Evolutionary conservation across 352 stramenopile genomes (phyloP).

Genomic region (Phytophthora cryptogea): DNA sequence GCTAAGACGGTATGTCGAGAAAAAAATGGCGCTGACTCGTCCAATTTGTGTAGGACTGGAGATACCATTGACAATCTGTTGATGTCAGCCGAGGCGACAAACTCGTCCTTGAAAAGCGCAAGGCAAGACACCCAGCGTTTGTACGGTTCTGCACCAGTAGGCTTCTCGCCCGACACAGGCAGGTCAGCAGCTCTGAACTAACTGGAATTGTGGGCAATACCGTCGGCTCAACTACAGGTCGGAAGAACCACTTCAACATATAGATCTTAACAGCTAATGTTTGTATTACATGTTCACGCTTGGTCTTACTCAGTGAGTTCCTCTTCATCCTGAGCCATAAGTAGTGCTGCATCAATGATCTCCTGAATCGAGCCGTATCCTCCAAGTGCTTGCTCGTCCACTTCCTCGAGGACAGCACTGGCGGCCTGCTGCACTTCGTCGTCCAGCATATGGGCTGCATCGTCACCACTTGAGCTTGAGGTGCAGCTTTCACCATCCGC

Average conservation of each 20-base stretch:
- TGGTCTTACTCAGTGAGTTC: slow-evolving; percentile 37
- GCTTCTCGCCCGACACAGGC: not conserved
- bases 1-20: not conserved
- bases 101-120: slow-evolving; percentile 23
- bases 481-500: slow-evolving; percentile 24
- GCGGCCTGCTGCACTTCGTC: slow-evolving; percentile 17
- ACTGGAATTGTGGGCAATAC: not conserved
- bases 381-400: slow-evolving; percentile 33
- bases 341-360: slow-evolving; percentile 62
- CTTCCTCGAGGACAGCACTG: slow-evolving; percentile 4
- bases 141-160: slow-evolving; percentile 5
- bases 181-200: not conserved
- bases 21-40: not conserved
- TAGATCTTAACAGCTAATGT: slow-evolving; percentile 14
- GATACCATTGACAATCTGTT: slow-evolving; percentile 65
- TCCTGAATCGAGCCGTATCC: slow-evolving; percentile 45
- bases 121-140: slow-evolving; percentile 17
- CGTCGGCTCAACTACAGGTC: not conserved
- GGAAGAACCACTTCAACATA: slow-evolving; percentile 11
- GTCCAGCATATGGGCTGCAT: slow-evolving; percentile 6
- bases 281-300: slow-evolving; percentile 23
- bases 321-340: slow-evolving; percentile 69
- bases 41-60: slow-evolving; percentile 15
- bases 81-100: slow-evolving; percentile 23
- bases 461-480: slow-evolving; percentile 31